Evolutionary conservation across 257 asterid species (phyloP), one percentile per base, ranked within the genome.

Genomic region (Vinca minor): DNA sequence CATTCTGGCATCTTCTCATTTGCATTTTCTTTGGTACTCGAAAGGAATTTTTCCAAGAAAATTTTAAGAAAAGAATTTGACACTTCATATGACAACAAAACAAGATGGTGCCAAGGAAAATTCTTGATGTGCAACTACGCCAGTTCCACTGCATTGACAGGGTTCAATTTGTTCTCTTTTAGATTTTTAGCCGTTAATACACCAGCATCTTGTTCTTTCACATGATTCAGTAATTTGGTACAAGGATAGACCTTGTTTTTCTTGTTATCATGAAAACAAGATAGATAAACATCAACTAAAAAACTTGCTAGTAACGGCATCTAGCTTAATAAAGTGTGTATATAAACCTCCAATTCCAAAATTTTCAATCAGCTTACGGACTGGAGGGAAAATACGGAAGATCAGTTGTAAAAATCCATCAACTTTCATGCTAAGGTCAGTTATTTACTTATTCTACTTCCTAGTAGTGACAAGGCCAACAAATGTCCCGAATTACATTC

Each of bases 11-110:
- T 17, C 25, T 1, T 42, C 29, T 35, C 38, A 7, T 15, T 4
- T 21, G 28, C 15, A 11, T 14, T 46, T 47, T 17, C 38, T 26
- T 11, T 31, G 12, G 32, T 26, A 69, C 55, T 31, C 26, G 26
- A 34, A 56, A 56, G 42, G 62, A 55, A 12, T 17, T 29, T 36
- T 18, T 28, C 61, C 48, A 47, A 50, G 47, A 32, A 67, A 12
- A 53, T 29, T 28, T 12, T 23, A 32, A 44, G 18, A 54, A 66
- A 31, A 8, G 14, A 12, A 41, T 10, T 34, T 2, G 39, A 34
- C 31, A 29, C 17, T 17, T 26, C 6, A 23, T 12, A 8, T 13
- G 44, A 3, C 10, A 45, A 25, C 3, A 45, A 60, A 28, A 29
- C 9, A 9, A 13, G 35, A 62, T 29, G 4, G 18, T 0, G 53